A percentile compares a stretch with the other conserved stretches of the same genome.
Evolutionary conservation across 805 yeast species (phyloP).

Genomic region (Kluyveromyces siamensis): DNA sequence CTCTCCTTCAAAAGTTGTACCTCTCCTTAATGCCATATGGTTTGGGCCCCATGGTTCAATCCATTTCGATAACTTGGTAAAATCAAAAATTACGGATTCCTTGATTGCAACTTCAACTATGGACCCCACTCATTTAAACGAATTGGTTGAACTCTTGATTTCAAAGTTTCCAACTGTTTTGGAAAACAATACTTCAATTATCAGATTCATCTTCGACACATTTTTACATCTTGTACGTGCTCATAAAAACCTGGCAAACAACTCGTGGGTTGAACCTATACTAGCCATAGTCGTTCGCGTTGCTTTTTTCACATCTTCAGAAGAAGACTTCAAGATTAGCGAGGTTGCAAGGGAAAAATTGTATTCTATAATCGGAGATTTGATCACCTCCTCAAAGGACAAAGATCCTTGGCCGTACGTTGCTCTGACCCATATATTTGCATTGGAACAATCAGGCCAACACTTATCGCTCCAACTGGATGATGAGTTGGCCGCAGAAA

Average conservation of each 20-base stretch:
- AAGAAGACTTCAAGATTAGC: conserved; percentile 6
- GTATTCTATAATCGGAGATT: conserved; percentile 55
- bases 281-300: conserved; percentile 23
- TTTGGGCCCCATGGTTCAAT: conserved; percentile 44
- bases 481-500: conserved; percentile 43
- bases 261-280: conserved; percentile 25
- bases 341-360: conserved; percentile 50
- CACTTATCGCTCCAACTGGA: conserved; percentile 40
- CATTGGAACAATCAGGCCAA: conserved; percentile 17
- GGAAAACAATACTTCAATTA: not conserved
- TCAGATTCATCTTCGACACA: conserved; percentile 50
- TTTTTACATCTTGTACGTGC: conserved; percentile 43
- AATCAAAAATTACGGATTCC: conserved; percentile 52
- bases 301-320: conserved; percentile 25
- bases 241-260: conserved; percentile 28
- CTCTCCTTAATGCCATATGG: conserved; percentile 29
- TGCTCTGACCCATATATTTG: conserved; percentile 34
- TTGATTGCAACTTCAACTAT: conserved; percentile 24
- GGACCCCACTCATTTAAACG: conserved; percentile 6
- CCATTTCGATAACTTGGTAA: conserved; percentile 70
- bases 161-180: conserved; percentile 13
- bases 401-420: conserved; percentile 47
- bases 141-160: conserved; percentile 13
- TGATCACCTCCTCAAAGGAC: conserved; percentile 35
- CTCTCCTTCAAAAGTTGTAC: conserved; percentile 30